phyloP scores from a whole-genome alignment of 2,329 filamentous ascomycete genomes.

The Ramichloridium luteum region DNA sequence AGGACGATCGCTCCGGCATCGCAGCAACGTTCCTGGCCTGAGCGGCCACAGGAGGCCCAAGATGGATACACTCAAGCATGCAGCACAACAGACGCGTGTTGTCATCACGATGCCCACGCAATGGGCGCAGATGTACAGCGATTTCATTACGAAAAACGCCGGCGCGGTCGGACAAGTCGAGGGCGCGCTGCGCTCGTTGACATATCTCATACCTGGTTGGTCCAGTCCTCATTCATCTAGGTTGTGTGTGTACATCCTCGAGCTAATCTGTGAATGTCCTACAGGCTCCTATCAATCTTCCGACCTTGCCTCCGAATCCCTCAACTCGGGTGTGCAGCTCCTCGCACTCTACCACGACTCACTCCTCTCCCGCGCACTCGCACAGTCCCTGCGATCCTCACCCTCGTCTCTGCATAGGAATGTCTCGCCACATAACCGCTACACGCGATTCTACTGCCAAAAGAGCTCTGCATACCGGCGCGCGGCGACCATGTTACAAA shows the following conservation, averaged over 20 bases:
- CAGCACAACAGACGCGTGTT: constrained; percentile 20
- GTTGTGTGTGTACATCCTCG: too few relatives aligned
- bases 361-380: constrained; percentile 57
- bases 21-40: too few relatives aligned
- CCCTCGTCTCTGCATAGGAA: too few relatives aligned
- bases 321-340: constrained; percentile 69
- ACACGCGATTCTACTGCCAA: constrained; percentile 51
- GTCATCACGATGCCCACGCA: constrained; percentile 21
- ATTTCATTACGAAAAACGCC: constrained; percentile 91
- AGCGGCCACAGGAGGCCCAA: too few relatives aligned
- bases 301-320: constrained; percentile 84
- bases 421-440: constrained; percentile 46
- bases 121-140: constrained; percentile 51
- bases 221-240: too few relatives aligned
- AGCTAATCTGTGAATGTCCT: constrained; percentile 18
- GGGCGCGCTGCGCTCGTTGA: constrained; percentile 79
- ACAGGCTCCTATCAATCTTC: constrained; percentile 78
- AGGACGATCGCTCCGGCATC: too few relatives aligned
- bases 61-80: constrained; percentile 21
- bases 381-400: constrained; percentile 39
- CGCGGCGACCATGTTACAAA: constrained; percentile 70
- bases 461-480: constrained; percentile 61
- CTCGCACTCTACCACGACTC: constrained; percentile 88
- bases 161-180: constrained; percentile 92
- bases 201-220: constrained; percentile 83